Percentiles rank a stretch among this genome's conserved stretches.
These are phyloP conservation scores for Trichophyton schoenleinii DNA, from an alignment of 2,329 filamentous ascomycete genomes.

Conservation along the genomic window DNA sequence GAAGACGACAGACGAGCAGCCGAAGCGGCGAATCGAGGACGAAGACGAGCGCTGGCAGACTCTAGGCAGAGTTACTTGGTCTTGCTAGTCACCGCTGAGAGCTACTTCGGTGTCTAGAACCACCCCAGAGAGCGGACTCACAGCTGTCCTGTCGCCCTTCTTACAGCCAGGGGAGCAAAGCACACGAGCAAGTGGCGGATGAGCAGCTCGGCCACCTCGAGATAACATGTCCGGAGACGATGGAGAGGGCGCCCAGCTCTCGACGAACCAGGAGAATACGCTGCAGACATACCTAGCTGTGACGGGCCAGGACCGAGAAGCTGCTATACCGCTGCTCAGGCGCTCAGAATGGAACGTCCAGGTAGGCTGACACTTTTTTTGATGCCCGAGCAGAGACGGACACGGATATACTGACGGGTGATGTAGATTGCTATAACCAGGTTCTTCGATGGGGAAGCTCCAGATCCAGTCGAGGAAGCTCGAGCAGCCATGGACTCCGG, in stretches of 20 bases:
- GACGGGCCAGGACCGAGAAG: constrained; percentile 65
- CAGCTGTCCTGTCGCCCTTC: too few species aligned
- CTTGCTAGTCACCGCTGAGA: too few species aligned
- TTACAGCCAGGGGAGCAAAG: too few species aligned
- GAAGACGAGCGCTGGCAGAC: neutral
- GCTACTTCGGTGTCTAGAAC: too few species aligned
- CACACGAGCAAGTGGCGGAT: neutral
- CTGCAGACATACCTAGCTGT: constrained; percentile 81
- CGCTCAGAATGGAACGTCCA: constrained; percentile 95
- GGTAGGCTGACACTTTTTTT: constrained; percentile 32
- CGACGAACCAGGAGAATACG: constrained; percentile 64
- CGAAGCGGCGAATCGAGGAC: neutral
- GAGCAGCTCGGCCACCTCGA: neutral
- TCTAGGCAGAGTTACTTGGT: too few species aligned
- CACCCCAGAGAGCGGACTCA: too few species aligned
- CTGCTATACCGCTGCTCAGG: constrained; percentile 66
- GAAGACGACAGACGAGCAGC: neutral
- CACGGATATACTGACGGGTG: neutral
- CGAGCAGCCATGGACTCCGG: constrained; percentile 47
- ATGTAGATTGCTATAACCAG: constrained; percentile 81
- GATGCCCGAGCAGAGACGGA: neutral
- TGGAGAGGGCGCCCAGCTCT: constrained; percentile 52
- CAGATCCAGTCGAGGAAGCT: constrained; percentile 69
- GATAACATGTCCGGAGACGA: constrained; percentile 34
- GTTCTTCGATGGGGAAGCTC: constrained; percentile 91